Conservation (phyloP, 1,284 basidiomycete genomes). For the Ceratobasidium sp. region DNA sequence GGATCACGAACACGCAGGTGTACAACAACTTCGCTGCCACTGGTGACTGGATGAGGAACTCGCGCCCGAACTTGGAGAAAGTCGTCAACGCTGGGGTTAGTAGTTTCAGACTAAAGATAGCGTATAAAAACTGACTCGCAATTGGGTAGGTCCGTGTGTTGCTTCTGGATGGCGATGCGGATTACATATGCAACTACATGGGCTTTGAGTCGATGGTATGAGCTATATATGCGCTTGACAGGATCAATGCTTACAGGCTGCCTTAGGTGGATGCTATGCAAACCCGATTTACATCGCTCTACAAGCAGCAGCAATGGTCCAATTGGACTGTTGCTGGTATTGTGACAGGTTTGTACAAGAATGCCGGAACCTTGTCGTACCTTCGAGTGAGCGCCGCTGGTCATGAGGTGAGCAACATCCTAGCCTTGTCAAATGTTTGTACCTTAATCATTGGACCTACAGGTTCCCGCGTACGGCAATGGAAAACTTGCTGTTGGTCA, state of each 20-base stretch:
- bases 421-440: too few relatives aligned
- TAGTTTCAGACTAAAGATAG: constrained; percentile 59
- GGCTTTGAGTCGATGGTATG: constrained; percentile 72
- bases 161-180: constrained; percentile 23
- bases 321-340: constrained; percentile 67
- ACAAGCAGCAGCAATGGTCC: constrained; percentile 60
- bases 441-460: too few relatives aligned
- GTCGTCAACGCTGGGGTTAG: constrained; percentile 59
- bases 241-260: constrained; percentile 50
- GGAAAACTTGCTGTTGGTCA: constrained; percentile 52
- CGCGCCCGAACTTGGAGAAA: constrained; percentile 65
- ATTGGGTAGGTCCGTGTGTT: neutral
- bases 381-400: constrained; percentile 68
- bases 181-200: constrained; percentile 50
- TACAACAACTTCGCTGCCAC: constrained; percentile 66
- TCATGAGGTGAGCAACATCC: constrained; percentile 57
- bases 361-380: constrained; percentile 71
- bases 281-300: constrained; percentile 60
- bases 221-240: neutral
- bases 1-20: constrained; percentile 45
- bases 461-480: constrained; percentile 60
- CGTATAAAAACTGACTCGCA: too few relatives aligned
- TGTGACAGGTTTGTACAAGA: constrained; percentile 67
- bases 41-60: constrained; percentile 75
- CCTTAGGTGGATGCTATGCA: constrained; percentile 51